Evolutionary conservation across 371 early-diverging fungal genomes (phyloP).

Genomic region (Cladochytrium tenue): DNA sequence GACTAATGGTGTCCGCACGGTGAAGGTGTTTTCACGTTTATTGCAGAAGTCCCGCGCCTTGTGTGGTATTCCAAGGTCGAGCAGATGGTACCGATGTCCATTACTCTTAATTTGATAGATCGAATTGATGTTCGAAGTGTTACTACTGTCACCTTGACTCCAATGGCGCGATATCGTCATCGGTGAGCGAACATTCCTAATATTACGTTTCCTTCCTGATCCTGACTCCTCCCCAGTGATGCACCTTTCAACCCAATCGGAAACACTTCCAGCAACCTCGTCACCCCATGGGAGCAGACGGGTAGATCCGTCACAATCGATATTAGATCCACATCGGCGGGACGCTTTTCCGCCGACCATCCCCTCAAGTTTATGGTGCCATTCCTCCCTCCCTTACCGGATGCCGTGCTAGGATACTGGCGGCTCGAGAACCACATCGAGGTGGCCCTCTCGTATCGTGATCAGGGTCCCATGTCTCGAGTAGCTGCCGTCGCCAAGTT

Average conservation of each 20-base stretch:
- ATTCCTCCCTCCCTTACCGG: background rate
- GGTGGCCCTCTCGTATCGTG: background rate
- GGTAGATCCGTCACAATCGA: background rate
- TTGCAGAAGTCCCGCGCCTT: background rate
- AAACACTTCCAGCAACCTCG: background rate
- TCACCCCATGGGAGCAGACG: background rate
- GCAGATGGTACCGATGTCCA: background rate
- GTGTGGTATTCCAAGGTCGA: background rate
- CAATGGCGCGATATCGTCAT: background rate
- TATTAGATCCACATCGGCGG: background rate
- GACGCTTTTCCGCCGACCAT: background rate
- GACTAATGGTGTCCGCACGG: background rate
- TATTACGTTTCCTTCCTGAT: no score
- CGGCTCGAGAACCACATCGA: conserved; percentile 11
- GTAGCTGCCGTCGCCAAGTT: background rate
- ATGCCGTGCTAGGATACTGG: conserved; percentile 12
- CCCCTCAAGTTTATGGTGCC: background rate
- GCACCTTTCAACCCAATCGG: background rate
- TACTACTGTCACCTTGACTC: background rate
- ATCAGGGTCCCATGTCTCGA: background rate
- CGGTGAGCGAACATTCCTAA: no score
- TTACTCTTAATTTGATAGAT: background rate
- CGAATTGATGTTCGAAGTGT: background rate
- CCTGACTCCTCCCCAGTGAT: no score
- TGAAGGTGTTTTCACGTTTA: background rate